Base-by-base conservation (phyloP, 2,329 filamentous ascomycete genomes). In the Bipolaris victoriae region DNA sequence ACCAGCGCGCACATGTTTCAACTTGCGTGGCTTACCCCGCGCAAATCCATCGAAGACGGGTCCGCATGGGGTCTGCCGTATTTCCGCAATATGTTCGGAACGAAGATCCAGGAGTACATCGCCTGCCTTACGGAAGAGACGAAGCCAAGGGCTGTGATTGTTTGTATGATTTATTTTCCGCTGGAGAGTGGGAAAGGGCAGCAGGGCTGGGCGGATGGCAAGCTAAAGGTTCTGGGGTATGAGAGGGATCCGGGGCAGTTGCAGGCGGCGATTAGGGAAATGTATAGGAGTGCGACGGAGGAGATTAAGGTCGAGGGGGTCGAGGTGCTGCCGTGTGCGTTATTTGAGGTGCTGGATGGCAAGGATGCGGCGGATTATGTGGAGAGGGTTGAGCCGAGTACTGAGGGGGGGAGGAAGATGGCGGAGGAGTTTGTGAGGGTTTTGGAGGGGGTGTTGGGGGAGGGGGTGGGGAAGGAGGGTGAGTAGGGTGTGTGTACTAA, bases 151-250 rank as follows among this genome's bases (percentile, higher is more conserved):
- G 70, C 70, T 11, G 65, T 77, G 10, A 63, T 77, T 15, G 64
- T 76, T 3, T 76, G 73, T 54, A 77, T 76, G 74, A 77, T 77
- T 35, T 77, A 77, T 58, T 77, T 64, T 50, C 75, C 75, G 0
- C 64, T 77, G 4, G 73, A 77, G 56, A 52, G 60, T 1, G 55
- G 64, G 0, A 52, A 66, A 6, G 64, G 66, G 1, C 71, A 76
- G 40, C 44, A 52, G 26, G 69, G 73, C 35, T 77, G 75, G 75
- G 73, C 74, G 1, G 71, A 75, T 56, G 7, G 50, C 15, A 68
- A 70, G 39, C 60, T 77, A 15, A 71, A 61, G 39, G 55, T 63
- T 1, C 43, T 77, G 22, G 68, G 73, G 7, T 77, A 77, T 47
- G 66, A 70, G 35, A 60, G 54, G 3, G 61, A 61, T 48, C 73